A percentile compares a stretch with the other conserved stretches of the same genome.
Evolutionary conservation across 768 basidiomycete genomes (phyloP).

Genomic region (Cystobasidium onofrii): DNA sequence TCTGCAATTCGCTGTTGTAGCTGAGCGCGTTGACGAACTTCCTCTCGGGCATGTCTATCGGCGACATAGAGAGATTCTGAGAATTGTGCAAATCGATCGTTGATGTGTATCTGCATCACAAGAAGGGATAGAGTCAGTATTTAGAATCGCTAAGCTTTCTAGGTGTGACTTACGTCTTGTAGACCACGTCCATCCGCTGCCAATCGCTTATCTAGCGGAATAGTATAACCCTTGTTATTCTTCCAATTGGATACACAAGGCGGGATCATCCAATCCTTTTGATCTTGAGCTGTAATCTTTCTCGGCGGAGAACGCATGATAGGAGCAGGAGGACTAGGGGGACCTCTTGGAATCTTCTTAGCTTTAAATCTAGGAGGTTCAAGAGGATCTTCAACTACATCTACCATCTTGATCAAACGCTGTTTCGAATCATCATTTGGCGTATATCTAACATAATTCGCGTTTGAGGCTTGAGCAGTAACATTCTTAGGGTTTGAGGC

Average conservation of each 20-base stretch:
- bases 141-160: background rate
- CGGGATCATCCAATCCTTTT: constrained; percentile 99
- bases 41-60: constrained; percentile 93
- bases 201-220: constrained; percentile 92
- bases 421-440: constrained; percentile 78
- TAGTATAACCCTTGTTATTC: constrained; percentile 99
- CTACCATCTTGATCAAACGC: constrained; percentile 97
- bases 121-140: background rate
- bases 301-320: constrained; percentile 89
- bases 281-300: constrained; percentile 90
- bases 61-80: constrained; percentile 92
- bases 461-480: constrained; percentile 50
- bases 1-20: constrained; percentile 99
- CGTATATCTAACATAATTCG: constrained; percentile 89
- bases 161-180: constrained; percentile 67
- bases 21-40: constrained; percentile 86
- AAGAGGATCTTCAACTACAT: constrained; percentile 92
- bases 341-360: constrained; percentile 96
- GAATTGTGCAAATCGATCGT: constrained; percentile 98
- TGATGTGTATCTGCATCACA: constrained; percentile 72
- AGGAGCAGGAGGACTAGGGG: constrained; percentile 91
- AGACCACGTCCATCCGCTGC: constrained; percentile 97
- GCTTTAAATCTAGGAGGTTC: constrained; percentile 97
- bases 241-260: constrained; percentile 99
- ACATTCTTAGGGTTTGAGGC: constrained; percentile 96